A percentile compares a stretch with the other conserved stretches of the same genome.
These are phyloP conservation scores for Kodamaea sagamina DNA, from an alignment of 805 yeast genomes.

Conservation along the genomic window DNA sequence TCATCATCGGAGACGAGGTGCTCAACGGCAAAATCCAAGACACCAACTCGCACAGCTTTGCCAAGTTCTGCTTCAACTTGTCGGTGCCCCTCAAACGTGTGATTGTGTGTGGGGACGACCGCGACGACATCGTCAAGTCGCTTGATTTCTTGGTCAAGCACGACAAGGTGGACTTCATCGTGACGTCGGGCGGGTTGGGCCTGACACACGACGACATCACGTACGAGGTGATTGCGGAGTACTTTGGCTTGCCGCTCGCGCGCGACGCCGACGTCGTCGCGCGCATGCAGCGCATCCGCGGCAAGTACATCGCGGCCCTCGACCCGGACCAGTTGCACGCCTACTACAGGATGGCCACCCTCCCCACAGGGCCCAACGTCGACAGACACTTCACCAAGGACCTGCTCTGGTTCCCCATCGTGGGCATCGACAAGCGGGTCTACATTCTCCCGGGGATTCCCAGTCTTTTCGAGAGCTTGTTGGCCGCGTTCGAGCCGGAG, in stretches of 20 bases:
- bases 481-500: constrained; percentile 45
- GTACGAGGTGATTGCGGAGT: constrained; percentile 70
- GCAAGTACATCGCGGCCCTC: constrained; percentile 34
- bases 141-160: constrained; percentile 45
- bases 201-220: constrained; percentile 92
- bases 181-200: constrained; percentile 78
- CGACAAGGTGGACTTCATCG: constrained; percentile 60
- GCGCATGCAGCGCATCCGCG: constrained; percentile 56
- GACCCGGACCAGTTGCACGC: constrained; percentile 53
- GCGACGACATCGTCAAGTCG: constrained; percentile 58
- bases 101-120: constrained; percentile 77
- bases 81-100: constrained; percentile 70
- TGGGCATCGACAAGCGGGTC: constrained; percentile 62
- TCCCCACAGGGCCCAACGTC: constrained; percentile 52
- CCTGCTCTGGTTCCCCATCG: constrained; percentile 82
- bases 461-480: constrained; percentile 58
- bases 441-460: constrained; percentile 87
- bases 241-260: constrained; percentile 51
- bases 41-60: constrained; percentile 72
- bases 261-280: constrained; percentile 59
- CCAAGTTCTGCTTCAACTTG: constrained; percentile 64
- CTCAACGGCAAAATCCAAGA: constrained; percentile 83
- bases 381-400: constrained; percentile 46
- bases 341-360: constrained; percentile 75
- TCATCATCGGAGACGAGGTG: constrained; percentile 85